A percentile compares a stretch with the other conserved stretches of the same genome.
Evolutionary conservation across 2,329 filamentous ascomycete species (phyloP).

Genomic region (Hymenoscyphus linearis): DNA sequence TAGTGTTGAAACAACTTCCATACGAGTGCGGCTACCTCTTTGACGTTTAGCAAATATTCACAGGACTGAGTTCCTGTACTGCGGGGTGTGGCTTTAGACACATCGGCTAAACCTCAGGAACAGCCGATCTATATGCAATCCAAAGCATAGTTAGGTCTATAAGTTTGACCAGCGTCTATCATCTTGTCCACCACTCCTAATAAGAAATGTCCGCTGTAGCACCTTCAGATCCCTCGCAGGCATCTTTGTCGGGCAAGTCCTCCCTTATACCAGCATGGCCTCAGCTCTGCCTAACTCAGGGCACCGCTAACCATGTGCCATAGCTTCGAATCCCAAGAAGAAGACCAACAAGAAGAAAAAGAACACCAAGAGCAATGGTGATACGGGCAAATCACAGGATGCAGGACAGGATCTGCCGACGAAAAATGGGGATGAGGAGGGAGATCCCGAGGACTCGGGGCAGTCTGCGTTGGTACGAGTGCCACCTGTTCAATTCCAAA

Average conservation of each 20-base stretch:
- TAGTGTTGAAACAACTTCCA: neutral
- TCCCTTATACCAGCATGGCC: neutral
- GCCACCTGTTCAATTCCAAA: slow-evolving; percentile 31
- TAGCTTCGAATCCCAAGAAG: slow-evolving; percentile 48
- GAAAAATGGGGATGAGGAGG: slow-evolving; percentile 37
- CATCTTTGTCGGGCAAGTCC: slow-evolving; percentile 29
- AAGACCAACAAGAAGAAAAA: slow-evolving; percentile 49
- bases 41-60: neutral
- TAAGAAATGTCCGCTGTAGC: slow-evolving; percentile 31
- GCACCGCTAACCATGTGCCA: slow-evolving; percentile 25
- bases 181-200: neutral
- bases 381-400: slow-evolving; percentile 27
- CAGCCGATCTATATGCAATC: neutral
- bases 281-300: slow-evolving; percentile 7
- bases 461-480: slow-evolving; percentile 30
- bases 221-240: slow-evolving; percentile 27
- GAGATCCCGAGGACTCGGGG: slow-evolving; percentile 37
- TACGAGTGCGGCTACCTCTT: neutral
- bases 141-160: neutral
- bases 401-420: slow-evolving; percentile 35
- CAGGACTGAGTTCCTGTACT: too few species aligned
- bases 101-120: neutral
- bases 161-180: slow-evolving; percentile 3
- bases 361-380: slow-evolving; percentile 38
- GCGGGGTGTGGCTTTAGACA: slow-evolving; percentile 1